Conservation (phyloP, 2,329 filamentous ascomycete species). For the Cyphellophora attinorum region DNA sequence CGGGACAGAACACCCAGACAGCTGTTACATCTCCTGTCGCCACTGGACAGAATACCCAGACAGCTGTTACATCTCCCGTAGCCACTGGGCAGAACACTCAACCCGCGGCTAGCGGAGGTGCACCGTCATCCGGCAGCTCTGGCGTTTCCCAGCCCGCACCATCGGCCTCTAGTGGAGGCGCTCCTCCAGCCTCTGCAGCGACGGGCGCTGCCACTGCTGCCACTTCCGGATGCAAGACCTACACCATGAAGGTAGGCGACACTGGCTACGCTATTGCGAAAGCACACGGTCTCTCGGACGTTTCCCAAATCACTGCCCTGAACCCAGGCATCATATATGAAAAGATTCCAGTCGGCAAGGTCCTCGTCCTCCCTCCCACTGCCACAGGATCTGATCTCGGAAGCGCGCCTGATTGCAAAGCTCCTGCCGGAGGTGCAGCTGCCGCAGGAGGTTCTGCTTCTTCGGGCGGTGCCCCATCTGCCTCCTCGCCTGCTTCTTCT, state of each 20-base stretch:
- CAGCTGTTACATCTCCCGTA: too few relatives aligned
- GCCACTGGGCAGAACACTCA: too few relatives aligned
- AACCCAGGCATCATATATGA: conserved; percentile 14
- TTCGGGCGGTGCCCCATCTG: background rate
- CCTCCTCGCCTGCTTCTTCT: background rate
- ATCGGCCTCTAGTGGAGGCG: background rate
- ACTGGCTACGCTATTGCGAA: conserved; percentile 10
- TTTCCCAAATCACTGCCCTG: conserved; percentile 7
- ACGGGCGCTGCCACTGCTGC: background rate
- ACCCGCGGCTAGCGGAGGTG: too few relatives aligned
- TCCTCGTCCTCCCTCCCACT: conserved; percentile 1
- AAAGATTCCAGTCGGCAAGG: conserved; percentile 10
- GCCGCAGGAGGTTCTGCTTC: background rate
- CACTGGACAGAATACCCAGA: too few relatives aligned
- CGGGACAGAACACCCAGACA: too few relatives aligned
- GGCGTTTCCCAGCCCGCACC: too few relatives aligned
- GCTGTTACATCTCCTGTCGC: too few relatives aligned
- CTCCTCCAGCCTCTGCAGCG: background rate
- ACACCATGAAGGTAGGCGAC: conserved; percentile 7
- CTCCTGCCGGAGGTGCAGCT: background rate
- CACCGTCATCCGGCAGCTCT: too few relatives aligned
- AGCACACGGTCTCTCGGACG: conserved; percentile 8
- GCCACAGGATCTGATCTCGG: background rate
- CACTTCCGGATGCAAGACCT: background rate
- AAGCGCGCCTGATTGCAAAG: background rate